Evolutionary conservation across 2,329 filamentous ascomycete genomes (phyloP).

Genomic region (Epichloe typhina): DNA sequence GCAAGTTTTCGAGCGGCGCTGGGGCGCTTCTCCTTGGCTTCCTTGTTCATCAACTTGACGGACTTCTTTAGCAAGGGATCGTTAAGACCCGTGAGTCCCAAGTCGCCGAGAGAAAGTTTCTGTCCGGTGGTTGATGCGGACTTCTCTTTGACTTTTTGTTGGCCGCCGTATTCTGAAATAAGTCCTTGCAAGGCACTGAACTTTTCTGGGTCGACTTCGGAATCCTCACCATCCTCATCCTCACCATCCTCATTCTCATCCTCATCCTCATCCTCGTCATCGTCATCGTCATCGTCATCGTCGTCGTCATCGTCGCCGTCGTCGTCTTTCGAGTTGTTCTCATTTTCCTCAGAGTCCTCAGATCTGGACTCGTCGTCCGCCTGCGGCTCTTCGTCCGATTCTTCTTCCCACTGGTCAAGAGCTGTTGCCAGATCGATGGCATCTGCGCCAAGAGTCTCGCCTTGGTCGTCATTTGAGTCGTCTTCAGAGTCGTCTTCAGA

Average conservation of each 20-base stretch:
- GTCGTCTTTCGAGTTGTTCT: constrained; percentile 32
- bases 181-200: constrained; percentile 54
- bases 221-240: constrained; percentile 39
- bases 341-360: constrained; percentile 27
- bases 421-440: constrained; percentile 46
- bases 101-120: constrained; percentile 63
- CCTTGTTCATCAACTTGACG: constrained; percentile 59
- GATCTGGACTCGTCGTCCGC: constrained; percentile 30
- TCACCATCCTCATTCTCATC: constrained; percentile 26
- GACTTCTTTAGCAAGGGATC: constrained; percentile 68
- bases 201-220: constrained; percentile 37
- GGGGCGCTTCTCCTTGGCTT: constrained; percentile 36
- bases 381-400: constrained; percentile 34
- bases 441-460: constrained; percentile 44
- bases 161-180: constrained; percentile 55
- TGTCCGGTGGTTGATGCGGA: constrained; percentile 35
- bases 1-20: constrained; percentile 53
- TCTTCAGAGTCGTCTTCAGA: constrained; percentile 45
- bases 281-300: constrained; percentile 30
- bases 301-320: constrained; percentile 24
- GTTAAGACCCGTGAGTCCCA: constrained; percentile 56
- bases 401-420: constrained; percentile 40
- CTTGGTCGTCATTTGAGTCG: constrained; percentile 47
- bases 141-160: constrained; percentile 39
- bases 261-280: constrained; percentile 26